Evolutionary conservation across 352 stramenopile species (phyloP).

Genomic region (Hyaloperonospora brassicae): DNA sequence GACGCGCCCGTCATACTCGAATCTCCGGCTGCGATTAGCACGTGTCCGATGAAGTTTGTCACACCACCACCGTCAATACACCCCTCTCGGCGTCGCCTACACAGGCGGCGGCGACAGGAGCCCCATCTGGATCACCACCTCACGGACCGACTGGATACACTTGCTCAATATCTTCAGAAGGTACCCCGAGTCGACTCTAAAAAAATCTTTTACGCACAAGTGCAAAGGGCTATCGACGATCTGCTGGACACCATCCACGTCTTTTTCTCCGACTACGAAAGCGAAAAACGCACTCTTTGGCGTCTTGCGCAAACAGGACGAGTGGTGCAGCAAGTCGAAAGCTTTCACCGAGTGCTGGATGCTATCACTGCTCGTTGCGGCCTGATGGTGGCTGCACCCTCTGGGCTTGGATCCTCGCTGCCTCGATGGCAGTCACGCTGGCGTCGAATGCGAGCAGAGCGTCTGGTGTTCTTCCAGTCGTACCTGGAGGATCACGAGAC

Average conservation of each 20-base stretch:
- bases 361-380: conserved; percentile 25
- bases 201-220: conserved; percentile 8
- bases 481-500: conserved; percentile 15
- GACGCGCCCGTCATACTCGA: conserved; percentile 21
- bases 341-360: conserved; percentile 27
- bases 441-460: conserved; percentile 27
- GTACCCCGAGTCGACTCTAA: conserved; percentile 10
- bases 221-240: conserved; percentile 20
- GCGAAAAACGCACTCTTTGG: conserved; percentile 23
- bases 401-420: conserved; percentile 8
- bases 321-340: conserved; percentile 29
- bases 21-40: conserved; percentile 11
- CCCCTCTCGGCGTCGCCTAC: conserved; percentile 10
- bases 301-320: conserved; percentile 28
- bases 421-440: conserved; percentile 29
- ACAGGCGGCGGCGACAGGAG: conserved; percentile 19
- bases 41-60: conserved; percentile 10
- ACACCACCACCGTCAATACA: conserved; percentile 11
- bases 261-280: conserved; percentile 24
- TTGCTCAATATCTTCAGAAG: conserved; percentile 19
- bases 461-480: conserved; percentile 24
- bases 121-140: conserved; percentile 25
- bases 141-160: conserved; percentile 19
- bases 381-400: conserved; percentile 12
- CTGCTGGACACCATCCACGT: conserved; percentile 22